Conservation (phyloP, 164 flowering plant genomes). For the Magnolia changhungtana region DNA sequence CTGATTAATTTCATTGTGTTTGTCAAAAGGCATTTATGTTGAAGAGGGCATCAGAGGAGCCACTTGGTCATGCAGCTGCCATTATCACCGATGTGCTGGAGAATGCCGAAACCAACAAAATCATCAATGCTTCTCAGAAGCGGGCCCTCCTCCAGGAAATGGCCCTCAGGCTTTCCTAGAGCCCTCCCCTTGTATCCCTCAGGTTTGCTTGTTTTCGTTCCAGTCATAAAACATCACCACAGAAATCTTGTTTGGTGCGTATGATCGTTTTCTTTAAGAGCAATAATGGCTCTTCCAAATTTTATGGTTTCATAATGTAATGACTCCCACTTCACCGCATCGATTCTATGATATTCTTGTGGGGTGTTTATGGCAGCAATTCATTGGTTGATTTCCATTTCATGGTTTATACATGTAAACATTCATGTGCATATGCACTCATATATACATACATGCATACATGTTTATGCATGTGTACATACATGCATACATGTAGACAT, state of each 20-base stretch:
- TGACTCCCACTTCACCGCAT: neutral
- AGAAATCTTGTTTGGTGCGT: neutral
- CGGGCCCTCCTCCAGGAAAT: slow-evolving; percentile 90
- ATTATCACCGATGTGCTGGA: slow-evolving; percentile 87
- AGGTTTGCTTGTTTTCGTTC: neutral
- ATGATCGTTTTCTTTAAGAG: neutral
- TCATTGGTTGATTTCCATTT: neutral
- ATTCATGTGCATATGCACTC: neutral
- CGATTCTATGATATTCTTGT: neutral
- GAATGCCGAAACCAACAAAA: slow-evolving; percentile 74
- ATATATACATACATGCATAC: neutral
- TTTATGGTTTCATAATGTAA: neutral
- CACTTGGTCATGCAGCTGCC: slow-evolving; percentile 97
- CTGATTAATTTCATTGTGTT: neutral
- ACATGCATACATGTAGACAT: neutral
- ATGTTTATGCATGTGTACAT: neutral
- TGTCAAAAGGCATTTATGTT: slow-evolving; percentile 84
- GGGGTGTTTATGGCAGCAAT: neutral
- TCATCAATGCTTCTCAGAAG: slow-evolving; percentile 82
- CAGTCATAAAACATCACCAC: neutral
- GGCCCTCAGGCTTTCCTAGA: slow-evolving; percentile 77
- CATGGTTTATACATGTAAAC: neutral
- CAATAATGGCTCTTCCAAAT: neutral
- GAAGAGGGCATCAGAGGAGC: slow-evolving; percentile 88
- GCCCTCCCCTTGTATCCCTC: neutral